Percentiles rank a stretch among this genome's conserved stretches.
Conservation (phyloP, 2,329 filamentous ascomycete genomes). For the Pseudopyricularia cyperi region DNA sequence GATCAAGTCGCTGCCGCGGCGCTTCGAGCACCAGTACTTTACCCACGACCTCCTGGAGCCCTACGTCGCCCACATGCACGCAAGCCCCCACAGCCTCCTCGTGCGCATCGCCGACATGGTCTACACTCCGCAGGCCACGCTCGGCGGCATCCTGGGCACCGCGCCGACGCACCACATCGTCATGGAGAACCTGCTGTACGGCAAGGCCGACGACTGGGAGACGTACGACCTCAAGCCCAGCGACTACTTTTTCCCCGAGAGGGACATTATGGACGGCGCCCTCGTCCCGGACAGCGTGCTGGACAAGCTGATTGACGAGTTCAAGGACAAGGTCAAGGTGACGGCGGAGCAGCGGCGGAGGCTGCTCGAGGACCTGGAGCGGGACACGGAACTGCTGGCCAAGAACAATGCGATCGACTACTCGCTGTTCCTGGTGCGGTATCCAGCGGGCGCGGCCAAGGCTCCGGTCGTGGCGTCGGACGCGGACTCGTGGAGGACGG, state of each 20-base stretch:
- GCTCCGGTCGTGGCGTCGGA: constrained; percentile 18
- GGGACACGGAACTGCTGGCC: constrained; percentile 51
- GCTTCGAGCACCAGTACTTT: constrained; percentile 61
- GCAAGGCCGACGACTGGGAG: constrained; percentile 42
- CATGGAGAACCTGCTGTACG: constrained; percentile 64
- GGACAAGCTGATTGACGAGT: constrained; percentile 52
- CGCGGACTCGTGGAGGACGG: constrained; percentile 45
- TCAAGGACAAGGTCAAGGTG: constrained; percentile 51
- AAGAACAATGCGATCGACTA: constrained; percentile 59
- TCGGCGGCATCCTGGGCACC: constrained; percentile 46
- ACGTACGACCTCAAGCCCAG: constrained; percentile 63
- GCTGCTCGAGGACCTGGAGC: constrained; percentile 40
- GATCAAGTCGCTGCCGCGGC: constrained; percentile 57
- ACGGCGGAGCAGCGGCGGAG: constrained; percentile 38
- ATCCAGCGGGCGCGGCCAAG: constrained; percentile 4
- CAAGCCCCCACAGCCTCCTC: constrained; percentile 46
- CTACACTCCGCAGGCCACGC: constrained; percentile 35
- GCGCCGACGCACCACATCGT: constrained; percentile 61
- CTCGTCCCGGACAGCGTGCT: constrained; percentile 53
- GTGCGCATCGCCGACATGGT: constrained; percentile 62
- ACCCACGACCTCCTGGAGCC: constrained; percentile 49
- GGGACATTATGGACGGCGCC: constrained; percentile 52
- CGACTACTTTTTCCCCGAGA: constrained; percentile 63
- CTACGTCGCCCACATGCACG: constrained; percentile 51
- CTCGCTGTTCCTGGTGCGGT: constrained; percentile 56